Evolutionary conservation across 2,329 filamentous ascomycete species (phyloP).

Genomic region (Trichoderma cornu-damae): DNA sequence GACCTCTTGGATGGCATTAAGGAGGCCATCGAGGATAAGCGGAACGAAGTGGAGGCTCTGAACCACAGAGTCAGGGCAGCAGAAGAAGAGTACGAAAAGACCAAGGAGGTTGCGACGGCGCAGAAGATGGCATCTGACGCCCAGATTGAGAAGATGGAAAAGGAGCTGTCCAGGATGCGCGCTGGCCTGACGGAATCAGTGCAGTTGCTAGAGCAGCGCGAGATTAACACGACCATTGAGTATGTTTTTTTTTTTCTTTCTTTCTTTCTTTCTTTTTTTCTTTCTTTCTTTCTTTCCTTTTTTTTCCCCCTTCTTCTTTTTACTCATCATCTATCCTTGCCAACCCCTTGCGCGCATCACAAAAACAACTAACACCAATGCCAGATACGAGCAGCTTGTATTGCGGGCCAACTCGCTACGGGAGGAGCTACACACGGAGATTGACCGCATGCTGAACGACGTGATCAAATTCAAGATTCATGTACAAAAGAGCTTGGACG

Average conservation of each 20-base stretch:
- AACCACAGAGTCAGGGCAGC: constrained; percentile 83
- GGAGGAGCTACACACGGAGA: constrained; percentile 97
- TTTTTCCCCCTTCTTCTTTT: no score
- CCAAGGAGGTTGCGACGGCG: constrained; percentile 77
- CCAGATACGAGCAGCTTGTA: constrained; percentile 85
- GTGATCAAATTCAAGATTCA: constrained; percentile 99
- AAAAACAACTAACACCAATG: not conserved
- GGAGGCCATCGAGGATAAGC: constrained; percentile 94
- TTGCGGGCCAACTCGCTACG: constrained; percentile 74
- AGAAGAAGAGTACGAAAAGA: constrained; percentile 90
- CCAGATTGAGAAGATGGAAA: constrained; percentile 98
- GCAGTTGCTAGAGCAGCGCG: constrained; percentile 85
- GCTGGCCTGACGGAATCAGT: constrained; percentile 77
- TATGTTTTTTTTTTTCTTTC: constrained; percentile 49
- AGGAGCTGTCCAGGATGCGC: constrained; percentile 91
- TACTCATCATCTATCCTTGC: no score
- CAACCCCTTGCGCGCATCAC: not conserved
- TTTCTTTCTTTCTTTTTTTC: no score
- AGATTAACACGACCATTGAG: constrained; percentile 97
- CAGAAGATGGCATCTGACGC: constrained; percentile 86
- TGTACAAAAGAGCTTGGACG: constrained; percentile 84
- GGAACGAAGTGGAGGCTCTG: constrained; percentile 83
- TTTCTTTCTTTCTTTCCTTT: no score
- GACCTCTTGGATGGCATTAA: constrained; percentile 91
- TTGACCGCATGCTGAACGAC: constrained; percentile 93